Evolutionary conservation across 805 yeast species (phyloP), one percentile per base, ranked within the genome.

Genomic region (Diddensiella transvaalensis): DNA sequence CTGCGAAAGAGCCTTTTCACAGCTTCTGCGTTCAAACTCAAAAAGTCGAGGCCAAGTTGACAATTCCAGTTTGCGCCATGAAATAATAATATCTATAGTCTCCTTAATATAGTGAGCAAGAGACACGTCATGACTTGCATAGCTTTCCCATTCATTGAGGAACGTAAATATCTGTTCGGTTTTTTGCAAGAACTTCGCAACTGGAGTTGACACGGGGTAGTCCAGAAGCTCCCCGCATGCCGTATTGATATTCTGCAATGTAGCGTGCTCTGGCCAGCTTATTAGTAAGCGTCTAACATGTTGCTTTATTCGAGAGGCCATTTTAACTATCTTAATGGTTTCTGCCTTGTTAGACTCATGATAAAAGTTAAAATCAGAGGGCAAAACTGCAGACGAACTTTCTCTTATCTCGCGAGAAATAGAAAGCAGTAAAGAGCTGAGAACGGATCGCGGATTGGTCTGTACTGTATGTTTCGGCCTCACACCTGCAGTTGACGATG

Each of bases 251-350:
- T 84, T 87, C 49, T 76, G 82, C 44, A 93, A 68, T 0, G 96
- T 88, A 0, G 93, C 93, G 70, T 95, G 96, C 59, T 95, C 99
- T 0, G 98, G 97, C 96, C 96, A 93, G 60, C 82, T 79, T 22
- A 66, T 66, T 10, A 84, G 63, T 10, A 87, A 64, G 3, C 66
- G 68, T 4, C 63, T 54, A 2, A 80, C 79, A 1, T 78, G 62
- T 2, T 70, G 66, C 59, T 73, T 69, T 2, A 83, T 60, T 3
- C 61, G 68, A 26, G 70, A 67, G 8, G 80, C 67, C 0, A 83
- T 60, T 1, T 57, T 60, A 39, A 82, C 77, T 1, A 95, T 87
- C 33, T 63, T 68, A 47, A 74, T 76, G 2, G 85, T 76, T 59
- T 89, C 96, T 5, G 61, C 61, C 3, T 80, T 70, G 39, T 80